Evolutionary conservation across 1,284 basidiomycete genomes (phyloP).

Genomic region (Ceratobasidium theobromae): DNA sequence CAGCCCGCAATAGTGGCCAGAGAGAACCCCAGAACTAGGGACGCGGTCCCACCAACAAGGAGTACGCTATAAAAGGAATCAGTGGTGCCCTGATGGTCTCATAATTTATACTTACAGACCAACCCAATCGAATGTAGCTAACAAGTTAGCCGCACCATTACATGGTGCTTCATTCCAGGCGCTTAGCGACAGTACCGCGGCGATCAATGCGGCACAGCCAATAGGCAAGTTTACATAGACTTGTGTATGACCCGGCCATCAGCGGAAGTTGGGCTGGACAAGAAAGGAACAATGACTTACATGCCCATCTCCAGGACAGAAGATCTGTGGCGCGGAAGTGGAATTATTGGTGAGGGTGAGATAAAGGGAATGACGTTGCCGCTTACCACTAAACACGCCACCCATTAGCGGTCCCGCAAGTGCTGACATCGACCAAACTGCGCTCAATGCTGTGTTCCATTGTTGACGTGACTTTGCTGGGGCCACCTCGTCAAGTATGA

Average conservation of each 20-base stretch:
- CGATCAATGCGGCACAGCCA: constrained; percentile 58
- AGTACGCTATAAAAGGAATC: constrained; percentile 51
- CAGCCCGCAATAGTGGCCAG: constrained; percentile 67
- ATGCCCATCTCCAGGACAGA: constrained; percentile 73
- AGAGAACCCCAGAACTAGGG: constrained; percentile 74
- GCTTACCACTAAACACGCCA: constrained; percentile 72
- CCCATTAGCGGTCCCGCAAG: constrained; percentile 75
- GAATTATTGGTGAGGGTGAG: neutral
- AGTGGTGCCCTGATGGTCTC: neutral
- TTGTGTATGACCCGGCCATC: constrained; percentile 40
- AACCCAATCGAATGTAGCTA: constrained; percentile 64
- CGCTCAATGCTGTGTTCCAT: constrained; percentile 77
- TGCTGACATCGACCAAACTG: constrained; percentile 81
- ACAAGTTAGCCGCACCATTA: neutral
- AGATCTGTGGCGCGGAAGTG: constrained; percentile 30
- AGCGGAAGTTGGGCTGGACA: constrained; percentile 20
- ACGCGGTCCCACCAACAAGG: constrained; percentile 72
- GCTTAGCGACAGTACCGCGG: constrained; percentile 60
- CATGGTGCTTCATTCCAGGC: constrained; percentile 35
- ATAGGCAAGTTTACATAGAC: constrained; percentile 81
- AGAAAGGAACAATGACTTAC: constrained; percentile 51
- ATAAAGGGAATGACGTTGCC: constrained; percentile 16
- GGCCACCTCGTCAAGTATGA: constrained; percentile 77
- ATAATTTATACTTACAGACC: constrained; percentile 60
- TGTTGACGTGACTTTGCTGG: constrained; percentile 64